Evolutionary conservation across 2,329 filamentous ascomycete species (phyloP), one percentile per base, ranked within the genome.

Genomic region (Calonectria fujianensis): DNA sequence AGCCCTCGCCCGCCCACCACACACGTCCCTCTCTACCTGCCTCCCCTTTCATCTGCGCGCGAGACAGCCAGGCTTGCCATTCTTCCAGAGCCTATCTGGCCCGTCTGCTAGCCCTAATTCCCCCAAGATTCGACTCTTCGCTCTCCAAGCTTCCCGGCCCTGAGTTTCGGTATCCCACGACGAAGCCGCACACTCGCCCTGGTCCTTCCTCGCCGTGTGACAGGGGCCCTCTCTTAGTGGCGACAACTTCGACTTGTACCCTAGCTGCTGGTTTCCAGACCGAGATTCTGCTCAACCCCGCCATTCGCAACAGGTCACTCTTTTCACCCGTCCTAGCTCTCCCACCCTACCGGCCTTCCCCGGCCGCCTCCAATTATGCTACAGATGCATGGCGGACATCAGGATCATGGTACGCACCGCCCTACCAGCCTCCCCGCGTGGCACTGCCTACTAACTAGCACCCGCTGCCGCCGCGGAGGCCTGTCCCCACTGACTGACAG

Each of bases 311-410:
- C 74, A 66, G 74, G 68, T 48, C 74, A 65, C 73, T 74, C 70
- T 73, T 66, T 65, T 73, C 76, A 63, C 74, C 68, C 69, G 29
- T 75, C 54, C 76, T 73, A 72, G 75, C 75, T 73, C 70, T 59
- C 75, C 52, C 75, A 78, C 52, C 74, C 52, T 72, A 70, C 76
- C 69, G 69, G 66, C 74, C 76, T 69, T 74, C 71, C 70, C 75
- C 75, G 72, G 76, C 81, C 80, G 80, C 80, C 80, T 82, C 80
- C 83, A 85, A 86, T 80, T 84, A 87, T 87, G 85, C 84, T 84
- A 82, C 84, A 84, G 82, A 85, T 83, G 83, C 84, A 86, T 87
- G 84, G 84, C 79, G 84, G 84, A 80, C 83, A 83, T 81, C 83
- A 83, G 79, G 83, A 86, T 80, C 83, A 86, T 83, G 83, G 85